These are phyloP conservation scores for Fusarium humuli DNA, from an alignment of 2,329 filamentous ascomycete species.

Conservation along the genomic window DNA sequence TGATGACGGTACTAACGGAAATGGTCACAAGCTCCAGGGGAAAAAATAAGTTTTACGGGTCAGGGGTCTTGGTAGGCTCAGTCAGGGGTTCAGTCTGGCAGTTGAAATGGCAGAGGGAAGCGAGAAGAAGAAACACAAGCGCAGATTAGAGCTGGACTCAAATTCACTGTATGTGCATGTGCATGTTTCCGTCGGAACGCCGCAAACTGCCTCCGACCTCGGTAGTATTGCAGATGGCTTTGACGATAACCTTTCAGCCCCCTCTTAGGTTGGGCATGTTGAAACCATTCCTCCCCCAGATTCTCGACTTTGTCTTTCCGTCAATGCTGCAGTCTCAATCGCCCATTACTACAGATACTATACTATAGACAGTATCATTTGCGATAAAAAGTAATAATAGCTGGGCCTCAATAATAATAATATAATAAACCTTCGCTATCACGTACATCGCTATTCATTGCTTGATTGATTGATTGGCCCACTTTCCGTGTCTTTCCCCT, in stretches of 20 bases:
- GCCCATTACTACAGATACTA: background rate
- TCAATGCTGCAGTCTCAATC: background rate
- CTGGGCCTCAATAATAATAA: background rate
- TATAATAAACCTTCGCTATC: background rate
- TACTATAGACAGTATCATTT: background rate
- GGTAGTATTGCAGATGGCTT: background rate
- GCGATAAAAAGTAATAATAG: background rate
- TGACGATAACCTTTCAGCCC: background rate
- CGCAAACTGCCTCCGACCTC: background rate
- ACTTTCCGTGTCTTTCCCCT: slow-evolving; percentile 12
- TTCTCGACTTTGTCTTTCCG: slow-evolving; percentile 5
- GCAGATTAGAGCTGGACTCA: background rate
- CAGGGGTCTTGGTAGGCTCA: slow-evolving; percentile 33
- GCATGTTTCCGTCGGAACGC: background rate
- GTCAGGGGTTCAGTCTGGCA: slow-evolving; percentile 31
- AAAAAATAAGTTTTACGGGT: slow-evolving; percentile 8
- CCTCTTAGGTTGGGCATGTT: slow-evolving; percentile 7
- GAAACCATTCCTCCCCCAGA: slow-evolving; percentile 34
- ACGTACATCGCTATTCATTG: background rate
- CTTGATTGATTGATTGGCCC: slow-evolving; percentile 25
- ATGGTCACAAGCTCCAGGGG: slow-evolving; percentile 29
- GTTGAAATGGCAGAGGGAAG: background rate
- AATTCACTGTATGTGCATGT: slow-evolving; percentile 4
- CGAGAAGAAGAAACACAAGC: background rate
- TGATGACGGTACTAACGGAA: background rate